phyloP scores from a whole-genome alignment of 345 rosid species.

The Fremontodendron californicum region DNA sequence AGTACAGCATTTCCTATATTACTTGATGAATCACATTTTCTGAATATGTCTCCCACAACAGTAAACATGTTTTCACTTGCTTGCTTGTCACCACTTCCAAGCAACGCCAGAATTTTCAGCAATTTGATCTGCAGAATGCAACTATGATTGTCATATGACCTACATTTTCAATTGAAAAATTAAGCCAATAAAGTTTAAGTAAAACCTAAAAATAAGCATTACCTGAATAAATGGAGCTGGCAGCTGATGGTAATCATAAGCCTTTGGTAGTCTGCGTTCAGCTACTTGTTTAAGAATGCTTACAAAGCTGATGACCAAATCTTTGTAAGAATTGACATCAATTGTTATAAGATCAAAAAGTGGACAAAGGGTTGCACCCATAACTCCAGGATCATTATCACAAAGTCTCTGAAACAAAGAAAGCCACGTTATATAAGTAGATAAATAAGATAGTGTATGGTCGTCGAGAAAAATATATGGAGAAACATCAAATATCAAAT shows the following conservation, averaged over 20 bases:
- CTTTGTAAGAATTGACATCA: slow-evolving; percentile 76
- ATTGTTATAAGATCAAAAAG: slow-evolving; percentile 73
- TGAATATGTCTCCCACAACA: slow-evolving; percentile 83
- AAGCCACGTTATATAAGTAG: neutral
- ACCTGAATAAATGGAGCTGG: slow-evolving; percentile 99
- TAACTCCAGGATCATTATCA: slow-evolving; percentile 96
- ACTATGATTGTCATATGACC: slow-evolving; percentile 12
- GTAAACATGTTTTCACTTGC: slow-evolving; percentile 94
- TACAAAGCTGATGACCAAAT: slow-evolving; percentile 84
- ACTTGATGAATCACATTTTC: slow-evolving; percentile 77
- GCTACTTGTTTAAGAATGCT: slow-evolving; percentile 95
- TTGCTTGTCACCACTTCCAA: slow-evolving; percentile 95
- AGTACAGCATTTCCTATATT: slow-evolving; percentile 95
- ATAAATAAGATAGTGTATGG: neutral
- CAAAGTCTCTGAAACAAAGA: slow-evolving; percentile 49
- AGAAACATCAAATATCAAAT: neutral
- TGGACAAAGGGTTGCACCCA: slow-evolving; percentile 98
- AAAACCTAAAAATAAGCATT: neutral
- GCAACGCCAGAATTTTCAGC: slow-evolving; percentile 84
- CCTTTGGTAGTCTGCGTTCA: slow-evolving; percentile 84
- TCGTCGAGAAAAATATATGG: neutral
- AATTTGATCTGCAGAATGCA: slow-evolving; percentile 66
- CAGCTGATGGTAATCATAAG: slow-evolving; percentile 93
- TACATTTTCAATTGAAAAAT: neutral
- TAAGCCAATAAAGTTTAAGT: neutral